Evolutionary conservation across 2,329 filamentous ascomycete genomes (phyloP).

Genomic region (Purpureocillium lavendulum): DNA sequence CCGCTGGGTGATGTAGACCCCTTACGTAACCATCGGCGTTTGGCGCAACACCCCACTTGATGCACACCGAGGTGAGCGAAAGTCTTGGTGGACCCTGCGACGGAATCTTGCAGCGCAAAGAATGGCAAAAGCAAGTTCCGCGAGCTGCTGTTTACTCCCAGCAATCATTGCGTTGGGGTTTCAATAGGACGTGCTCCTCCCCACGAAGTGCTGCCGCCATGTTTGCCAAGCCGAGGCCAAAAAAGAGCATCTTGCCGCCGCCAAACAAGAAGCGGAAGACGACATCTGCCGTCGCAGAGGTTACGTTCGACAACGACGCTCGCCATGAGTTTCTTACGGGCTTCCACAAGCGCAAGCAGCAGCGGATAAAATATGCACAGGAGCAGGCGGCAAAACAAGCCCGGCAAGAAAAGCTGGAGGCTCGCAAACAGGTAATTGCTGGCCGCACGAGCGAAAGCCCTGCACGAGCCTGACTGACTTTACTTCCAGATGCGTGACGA

Average conservation of each 20-base stretch:
- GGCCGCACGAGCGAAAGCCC: not conserved
- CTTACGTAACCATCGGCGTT: constrained; percentile 19
- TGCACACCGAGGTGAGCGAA: constrained; percentile 5
- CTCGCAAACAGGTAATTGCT: constrained; percentile 62
- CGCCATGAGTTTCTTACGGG: constrained; percentile 86
- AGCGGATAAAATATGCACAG: constrained; percentile 76
- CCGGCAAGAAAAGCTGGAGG: constrained; percentile 64
- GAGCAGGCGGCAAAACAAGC: constrained; percentile 71
- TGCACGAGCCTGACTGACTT: not conserved
- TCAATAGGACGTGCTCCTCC: too few relatives aligned
- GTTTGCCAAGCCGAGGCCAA: constrained; percentile 51
- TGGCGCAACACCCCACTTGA: constrained; percentile 8
- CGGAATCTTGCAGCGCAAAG: too few relatives aligned
- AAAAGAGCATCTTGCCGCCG: constrained; percentile 48
- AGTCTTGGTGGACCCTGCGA: not conserved
- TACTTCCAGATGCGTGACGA: constrained; percentile 66
- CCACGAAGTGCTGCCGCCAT: constrained; percentile 18
- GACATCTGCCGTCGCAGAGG: constrained; percentile 59
- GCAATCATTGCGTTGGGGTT: not conserved
- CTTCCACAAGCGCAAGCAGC: constrained; percentile 91
- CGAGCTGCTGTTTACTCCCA: not conserved
- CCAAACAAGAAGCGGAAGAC: constrained; percentile 60
- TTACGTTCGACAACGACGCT: constrained; percentile 73
- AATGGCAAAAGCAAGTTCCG: too few relatives aligned
- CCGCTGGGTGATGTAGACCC: constrained; percentile 13